A percentile compares a stretch with the other conserved stretches of the same genome.
Conservation (phyloP, 1,284 basidiomycete genomes). For the Trametes sp. region DNA sequence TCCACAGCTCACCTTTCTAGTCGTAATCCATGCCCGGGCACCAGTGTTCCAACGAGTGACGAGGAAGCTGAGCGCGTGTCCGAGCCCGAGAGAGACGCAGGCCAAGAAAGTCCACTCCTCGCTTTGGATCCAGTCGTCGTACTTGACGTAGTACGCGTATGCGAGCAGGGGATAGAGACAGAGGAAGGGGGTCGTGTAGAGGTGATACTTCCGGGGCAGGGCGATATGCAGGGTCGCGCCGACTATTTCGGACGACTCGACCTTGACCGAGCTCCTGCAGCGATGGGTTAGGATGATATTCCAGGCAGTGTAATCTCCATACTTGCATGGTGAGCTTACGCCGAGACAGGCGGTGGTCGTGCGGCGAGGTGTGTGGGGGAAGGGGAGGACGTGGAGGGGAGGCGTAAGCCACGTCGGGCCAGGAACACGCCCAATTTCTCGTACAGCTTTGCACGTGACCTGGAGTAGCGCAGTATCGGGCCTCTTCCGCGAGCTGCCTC, state of each 20-base stretch:
- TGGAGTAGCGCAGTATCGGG: background rate
- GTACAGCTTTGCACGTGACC: constrained; percentile 20
- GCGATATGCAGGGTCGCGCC: constrained; percentile 82
- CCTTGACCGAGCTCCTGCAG: constrained; percentile 58
- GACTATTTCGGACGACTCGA: constrained; percentile 89
- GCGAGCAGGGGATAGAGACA: constrained; percentile 89
- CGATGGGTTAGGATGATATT: background rate
- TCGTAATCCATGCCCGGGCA: constrained; percentile 83
- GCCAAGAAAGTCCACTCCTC: constrained; percentile 98
- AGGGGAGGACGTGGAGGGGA: constrained; percentile 14
- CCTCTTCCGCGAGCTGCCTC: background rate
- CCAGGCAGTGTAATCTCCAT: background rate
- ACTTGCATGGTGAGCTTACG: constrained; percentile 18
- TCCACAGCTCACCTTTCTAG: constrained; percentile 58
- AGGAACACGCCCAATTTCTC: constrained; percentile 14
- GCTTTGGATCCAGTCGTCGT: constrained; percentile 91
- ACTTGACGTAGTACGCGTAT: constrained; percentile 91
- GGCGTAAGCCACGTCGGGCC: constrained; percentile 25
- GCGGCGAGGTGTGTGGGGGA: constrained; percentile 1
- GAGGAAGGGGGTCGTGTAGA: constrained; percentile 89
- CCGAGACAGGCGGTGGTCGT: constrained; percentile 12
- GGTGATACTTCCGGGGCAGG: constrained; percentile 79
- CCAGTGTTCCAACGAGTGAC: constrained; percentile 90
- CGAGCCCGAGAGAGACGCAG: constrained; percentile 84
- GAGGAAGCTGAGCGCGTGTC: constrained; percentile 94